Conservation (phyloP, 768 basidiomycete genomes). For the Mycena capillaripes region DNA sequence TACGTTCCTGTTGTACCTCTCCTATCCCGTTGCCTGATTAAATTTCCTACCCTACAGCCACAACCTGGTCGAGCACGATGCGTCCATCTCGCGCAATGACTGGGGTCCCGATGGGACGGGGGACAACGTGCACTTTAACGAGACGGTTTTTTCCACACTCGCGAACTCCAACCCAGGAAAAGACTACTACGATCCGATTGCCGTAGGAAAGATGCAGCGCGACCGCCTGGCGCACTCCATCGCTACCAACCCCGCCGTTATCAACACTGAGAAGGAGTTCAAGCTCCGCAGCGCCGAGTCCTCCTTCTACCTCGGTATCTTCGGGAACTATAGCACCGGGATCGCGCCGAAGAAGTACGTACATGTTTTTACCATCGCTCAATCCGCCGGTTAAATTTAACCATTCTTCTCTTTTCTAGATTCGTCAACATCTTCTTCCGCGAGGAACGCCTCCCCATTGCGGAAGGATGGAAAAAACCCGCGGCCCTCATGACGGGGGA, state of each 20-base stretch:
- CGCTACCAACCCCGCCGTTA: conserved; percentile 22
- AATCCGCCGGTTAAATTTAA: background rate
- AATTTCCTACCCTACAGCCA: background rate
- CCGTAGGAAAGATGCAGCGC: conserved; percentile 21
- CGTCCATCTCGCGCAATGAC: conserved; percentile 31
- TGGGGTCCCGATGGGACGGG: conserved; percentile 14
- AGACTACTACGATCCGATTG: conserved; percentile 27
- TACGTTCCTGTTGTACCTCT: background rate
- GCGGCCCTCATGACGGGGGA: background rate
- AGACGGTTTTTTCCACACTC: conserved; percentile 11
- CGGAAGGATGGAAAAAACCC: conserved; percentile 23
- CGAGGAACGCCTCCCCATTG: conserved; percentile 30
- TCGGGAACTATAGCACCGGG: conserved; percentile 27
- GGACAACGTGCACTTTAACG: conserved; percentile 36
- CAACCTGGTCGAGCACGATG: conserved; percentile 32
- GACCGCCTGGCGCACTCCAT: conserved; percentile 23
- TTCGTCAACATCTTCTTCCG: conserved; percentile 30
- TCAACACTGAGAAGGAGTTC: conserved; percentile 35
- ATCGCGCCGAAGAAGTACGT: conserved; percentile 26
- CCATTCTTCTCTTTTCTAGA: background rate
- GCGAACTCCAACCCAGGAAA: conserved; percentile 25
- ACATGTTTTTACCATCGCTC: background rate
- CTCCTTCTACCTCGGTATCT: conserved; percentile 27
- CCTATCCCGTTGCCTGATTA: background rate
- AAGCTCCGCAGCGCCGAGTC: conserved; percentile 24